Conservation (phyloP, 73 alveolate genomes). For the Tetrahymena thermophila region DNA sequence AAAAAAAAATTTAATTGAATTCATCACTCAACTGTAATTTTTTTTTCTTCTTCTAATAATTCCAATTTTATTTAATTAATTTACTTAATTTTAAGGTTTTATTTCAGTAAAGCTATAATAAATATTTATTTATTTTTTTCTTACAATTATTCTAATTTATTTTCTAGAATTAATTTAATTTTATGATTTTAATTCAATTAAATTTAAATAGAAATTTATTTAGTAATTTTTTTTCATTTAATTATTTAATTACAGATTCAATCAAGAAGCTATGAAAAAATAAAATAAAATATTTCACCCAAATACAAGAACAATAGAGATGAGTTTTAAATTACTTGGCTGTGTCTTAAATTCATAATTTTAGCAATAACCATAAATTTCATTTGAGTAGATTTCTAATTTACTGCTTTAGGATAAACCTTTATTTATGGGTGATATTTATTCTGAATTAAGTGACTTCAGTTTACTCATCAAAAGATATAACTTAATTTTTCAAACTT, state of each 20-base stretch:
- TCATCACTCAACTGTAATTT: not conserved
- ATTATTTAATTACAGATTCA: not conserved
- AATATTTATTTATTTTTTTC: no score
- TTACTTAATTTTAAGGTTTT: not conserved
- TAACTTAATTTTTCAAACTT: not conserved
- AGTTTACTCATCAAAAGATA: not conserved
- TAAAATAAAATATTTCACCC: not conserved
- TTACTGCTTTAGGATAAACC: not conserved
- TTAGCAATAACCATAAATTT: not conserved
- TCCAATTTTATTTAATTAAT: not conserved
- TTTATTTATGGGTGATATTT: not conserved
- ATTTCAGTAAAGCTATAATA: no score
- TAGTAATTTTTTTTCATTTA: no score
- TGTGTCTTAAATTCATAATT: not conserved
- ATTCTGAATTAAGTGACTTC: not conserved
- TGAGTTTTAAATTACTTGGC: not conserved
- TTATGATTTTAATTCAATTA: no score
- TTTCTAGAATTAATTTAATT: no score
- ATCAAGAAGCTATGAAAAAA: not conserved
- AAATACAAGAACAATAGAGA: not conserved
- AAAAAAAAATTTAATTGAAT: not conserved
- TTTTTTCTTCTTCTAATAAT: no score
- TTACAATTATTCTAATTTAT: no score
- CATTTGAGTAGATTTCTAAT: not conserved
- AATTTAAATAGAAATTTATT: no score